phyloP scores from a whole-genome alignment of 83 land plant genomes.

The Picea abies region DNA sequence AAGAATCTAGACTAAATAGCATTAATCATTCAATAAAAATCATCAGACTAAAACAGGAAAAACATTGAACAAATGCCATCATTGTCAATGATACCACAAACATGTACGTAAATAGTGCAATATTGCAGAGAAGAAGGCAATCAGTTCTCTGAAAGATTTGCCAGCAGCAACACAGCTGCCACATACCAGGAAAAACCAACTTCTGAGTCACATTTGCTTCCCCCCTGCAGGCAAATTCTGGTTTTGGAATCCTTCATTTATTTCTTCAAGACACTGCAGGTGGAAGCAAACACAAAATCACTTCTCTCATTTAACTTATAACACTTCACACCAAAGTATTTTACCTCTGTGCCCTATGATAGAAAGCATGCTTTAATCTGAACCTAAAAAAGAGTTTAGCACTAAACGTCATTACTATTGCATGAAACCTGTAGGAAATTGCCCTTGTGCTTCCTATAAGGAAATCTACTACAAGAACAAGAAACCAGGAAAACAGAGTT shows the following conservation, averaged over 20 bases:
- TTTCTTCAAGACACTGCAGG: conserved; percentile 9
- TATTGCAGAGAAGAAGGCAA: not conserved
- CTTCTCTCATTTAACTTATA: not conserved
- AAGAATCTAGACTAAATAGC: not conserved
- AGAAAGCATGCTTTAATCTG: not conserved
- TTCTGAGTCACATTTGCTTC: not conserved
- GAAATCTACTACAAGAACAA: too few relatives aligned
- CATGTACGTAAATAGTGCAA: not conserved
- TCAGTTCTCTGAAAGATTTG: not conserved
- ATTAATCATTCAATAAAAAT: not conserved
- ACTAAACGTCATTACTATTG: not conserved
- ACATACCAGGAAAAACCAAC: not conserved
- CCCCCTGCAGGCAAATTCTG: not conserved
- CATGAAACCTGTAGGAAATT: not conserved
- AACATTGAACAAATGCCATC: conserved; percentile 5
- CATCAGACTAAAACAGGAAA: not conserved
- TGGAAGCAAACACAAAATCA: not conserved
- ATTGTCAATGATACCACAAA: not conserved
- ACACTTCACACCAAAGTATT: not conserved
- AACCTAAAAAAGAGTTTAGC: not conserved
- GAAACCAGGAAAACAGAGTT: too few relatives aligned
- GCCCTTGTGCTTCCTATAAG: too few relatives aligned
- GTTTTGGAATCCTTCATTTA: not conserved
- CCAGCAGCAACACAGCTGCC: conserved; percentile 3
- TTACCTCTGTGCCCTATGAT: not conserved